Evolutionary conservation across 768 basidiomycete species (phyloP).

Genomic region (Mycena polygramma): DNA sequence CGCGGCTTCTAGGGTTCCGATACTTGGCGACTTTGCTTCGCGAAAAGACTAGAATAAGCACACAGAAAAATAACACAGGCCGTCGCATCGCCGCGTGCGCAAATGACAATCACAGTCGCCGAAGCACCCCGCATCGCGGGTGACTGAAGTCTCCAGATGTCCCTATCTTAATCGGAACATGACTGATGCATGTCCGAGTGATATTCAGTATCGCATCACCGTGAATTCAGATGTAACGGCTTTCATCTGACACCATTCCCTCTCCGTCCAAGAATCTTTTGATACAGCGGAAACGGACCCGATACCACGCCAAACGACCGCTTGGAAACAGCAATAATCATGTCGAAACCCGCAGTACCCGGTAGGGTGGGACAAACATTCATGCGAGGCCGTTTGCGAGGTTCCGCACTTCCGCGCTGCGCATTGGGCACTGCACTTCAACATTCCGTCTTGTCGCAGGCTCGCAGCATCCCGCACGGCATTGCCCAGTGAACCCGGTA

Average conservation of each 20-base stretch:
- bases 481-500: background rate
- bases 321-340: slow-evolving; percentile 17
- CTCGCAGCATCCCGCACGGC: too few relatives aligned
- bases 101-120: slow-evolving; percentile 24
- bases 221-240: slow-evolving; percentile 17
- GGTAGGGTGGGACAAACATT: slow-evolving; percentile 8
- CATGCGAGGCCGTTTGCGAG: background rate
- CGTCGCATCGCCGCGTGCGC: slow-evolving; percentile 11
- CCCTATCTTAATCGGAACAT: slow-evolving; percentile 14
- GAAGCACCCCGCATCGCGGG: slow-evolving; percentile 19
- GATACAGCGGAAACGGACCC: slow-evolving; percentile 11
- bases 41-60: background rate
- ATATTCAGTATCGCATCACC: slow-evolving; percentile 19
- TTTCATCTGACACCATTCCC: background rate
- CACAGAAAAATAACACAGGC: slow-evolving; percentile 6
- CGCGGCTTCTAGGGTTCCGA: slow-evolving; percentile 68
- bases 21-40: too few relatives aligned
- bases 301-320: background rate
- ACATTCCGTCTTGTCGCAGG: too few relatives aligned
- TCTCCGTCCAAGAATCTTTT: slow-evolving; percentile 19
- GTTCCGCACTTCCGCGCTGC: background rate
- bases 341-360: slow-evolving; percentile 25
- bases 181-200: slow-evolving; percentile 10
- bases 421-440: background rate
- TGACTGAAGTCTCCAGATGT: slow-evolving; percentile 21